A percentile compares a stretch with the other conserved stretches of the same genome.
These are phyloP conservation scores for Arxiozyma bovina DNA, from an alignment of 1,139 yeast genomes.

Conservation along the genomic window DNA sequence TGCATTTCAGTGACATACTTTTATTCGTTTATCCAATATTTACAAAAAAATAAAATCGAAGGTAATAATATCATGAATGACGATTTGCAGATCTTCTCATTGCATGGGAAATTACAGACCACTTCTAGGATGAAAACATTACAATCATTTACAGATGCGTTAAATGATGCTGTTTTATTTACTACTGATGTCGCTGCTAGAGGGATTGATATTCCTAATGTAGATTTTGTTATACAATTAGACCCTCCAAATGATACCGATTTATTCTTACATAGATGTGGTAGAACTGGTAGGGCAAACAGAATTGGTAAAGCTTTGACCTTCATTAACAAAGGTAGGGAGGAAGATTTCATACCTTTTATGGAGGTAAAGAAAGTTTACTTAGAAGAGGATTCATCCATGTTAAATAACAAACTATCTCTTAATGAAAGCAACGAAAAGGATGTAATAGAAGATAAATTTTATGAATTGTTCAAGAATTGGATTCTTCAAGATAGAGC, in stretches of 20 bases:
- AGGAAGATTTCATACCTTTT: conserved; percentile 74
- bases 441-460: conserved; percentile 18
- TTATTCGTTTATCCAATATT: conserved; percentile 45
- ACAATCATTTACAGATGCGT: conserved; percentile 43
- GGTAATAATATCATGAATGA: conserved; percentile 9
- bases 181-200: conserved; percentile 89
- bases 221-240: conserved; percentile 82
- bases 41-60: conserved; percentile 12
- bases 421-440: not conserved
- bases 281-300: conserved; percentile 97
- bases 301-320: conserved; percentile 71
- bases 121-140: conserved; percentile 67
- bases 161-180: conserved; percentile 52
- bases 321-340: conserved; percentile 62
- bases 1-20: conserved; percentile 74
- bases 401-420: not conserved
- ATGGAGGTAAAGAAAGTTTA: conserved; percentile 64
- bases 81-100: conserved; percentile 46
- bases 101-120: conserved; percentile 80
- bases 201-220: conserved; percentile 95
- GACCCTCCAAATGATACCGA: conserved; percentile 98
- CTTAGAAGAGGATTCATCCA: conserved; percentile 33
- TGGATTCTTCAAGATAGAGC: conserved; percentile 69
- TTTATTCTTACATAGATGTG: conserved; percentile 72
- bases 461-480: conserved; percentile 35